These are phyloP conservation scores for Hemerocallis citrina DNA, from an alignment of 106 monocot species.

Conservation along the genomic window DNA sequence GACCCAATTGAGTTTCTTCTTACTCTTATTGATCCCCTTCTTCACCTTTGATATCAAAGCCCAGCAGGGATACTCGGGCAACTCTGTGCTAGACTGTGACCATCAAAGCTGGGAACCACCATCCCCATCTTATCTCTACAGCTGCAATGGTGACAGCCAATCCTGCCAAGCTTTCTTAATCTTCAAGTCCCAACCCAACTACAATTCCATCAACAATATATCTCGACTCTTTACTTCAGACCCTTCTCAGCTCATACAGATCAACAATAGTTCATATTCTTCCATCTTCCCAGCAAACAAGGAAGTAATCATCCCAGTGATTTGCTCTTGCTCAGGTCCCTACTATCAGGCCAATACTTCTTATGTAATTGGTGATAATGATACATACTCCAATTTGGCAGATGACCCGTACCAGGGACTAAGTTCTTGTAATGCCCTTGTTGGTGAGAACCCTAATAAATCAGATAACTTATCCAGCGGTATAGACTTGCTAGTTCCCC, in stretches of 20 bases:
- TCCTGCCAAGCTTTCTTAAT: slow-evolving; percentile 38
- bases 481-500: slow-evolving; percentile 10
- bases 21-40: slow-evolving; percentile 11
- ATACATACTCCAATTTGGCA: slow-evolving; percentile 23
- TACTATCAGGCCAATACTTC: slow-evolving; percentile 36
- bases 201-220: slow-evolving; percentile 18
- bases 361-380: slow-evolving; percentile 14
- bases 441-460: slow-evolving; percentile 12
- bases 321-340: slow-evolving; percentile 42
- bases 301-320: slow-evolving; percentile 29
- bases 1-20: background rate
- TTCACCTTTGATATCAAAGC: background rate
- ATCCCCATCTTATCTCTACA: slow-evolving; percentile 32
- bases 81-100: slow-evolving; percentile 15
- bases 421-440: slow-evolving; percentile 40
- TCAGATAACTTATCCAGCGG: background rate
- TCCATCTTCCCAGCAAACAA: slow-evolving; percentile 10
- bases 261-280: slow-evolving; percentile 12
- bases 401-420: slow-evolving; percentile 40
- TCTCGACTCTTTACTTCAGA: slow-evolving; percentile 25
- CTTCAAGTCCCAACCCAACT: slow-evolving; percentile 17
- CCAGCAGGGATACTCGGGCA: slow-evolving; percentile 39
- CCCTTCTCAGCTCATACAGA: slow-evolving; percentile 13
- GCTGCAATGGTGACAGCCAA: slow-evolving; percentile 19
- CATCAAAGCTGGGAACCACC: slow-evolving; percentile 12